Evolutionary conservation across 2,329 filamentous ascomycete genomes (phyloP), one percentile per base, ranked within the genome.

Genomic region (Xylaria sp.): DNA sequence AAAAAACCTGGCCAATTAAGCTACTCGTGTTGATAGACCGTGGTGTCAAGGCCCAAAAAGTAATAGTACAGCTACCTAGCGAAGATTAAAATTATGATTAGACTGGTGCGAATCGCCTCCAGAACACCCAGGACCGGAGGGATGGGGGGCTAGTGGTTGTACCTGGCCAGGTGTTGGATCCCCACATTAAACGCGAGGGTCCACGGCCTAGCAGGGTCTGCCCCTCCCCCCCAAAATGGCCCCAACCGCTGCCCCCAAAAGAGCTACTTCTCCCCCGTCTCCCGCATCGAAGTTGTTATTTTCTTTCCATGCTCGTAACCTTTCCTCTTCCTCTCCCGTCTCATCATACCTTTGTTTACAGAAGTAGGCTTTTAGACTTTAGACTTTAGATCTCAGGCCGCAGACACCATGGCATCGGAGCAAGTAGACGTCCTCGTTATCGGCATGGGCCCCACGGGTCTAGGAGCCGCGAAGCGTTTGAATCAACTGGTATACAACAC

Each of bases 341-440:
- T 45, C 37, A 37, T 37, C 47, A 57, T 46, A 61, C 55, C 19
- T 47, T 31, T 59, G 31, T 58, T 47, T 57, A 61, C 43, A 65
- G 50, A 60, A 33, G 37, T 35, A 43, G 31, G 56, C 21, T 19
- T 23, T 47, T 12, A 43, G 40, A 12, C 40, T 40, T 42, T 37
- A 55, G 28, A 31, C 37, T 28, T 25, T 50, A 55, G 52, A 60
- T 31, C 33, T 53, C 45, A 64, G 56, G 55, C 57, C n/a, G 56
- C 45, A 57, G 53, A 58, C 57, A 68, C 40, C 40, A 66, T 67
- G 61, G 61, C 61, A 33, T 66, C 61, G 3, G 37, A 79, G 79
- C 89, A 92, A 75, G 92, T 98, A 78, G 95, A 99, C 82, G 91
- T 99, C 72, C 92, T 99, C 77, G 89, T 99, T 80, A 97, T 98